Conservation (phyloP, 208 protist genomes). For the Leishmania aethiopica region DNA sequence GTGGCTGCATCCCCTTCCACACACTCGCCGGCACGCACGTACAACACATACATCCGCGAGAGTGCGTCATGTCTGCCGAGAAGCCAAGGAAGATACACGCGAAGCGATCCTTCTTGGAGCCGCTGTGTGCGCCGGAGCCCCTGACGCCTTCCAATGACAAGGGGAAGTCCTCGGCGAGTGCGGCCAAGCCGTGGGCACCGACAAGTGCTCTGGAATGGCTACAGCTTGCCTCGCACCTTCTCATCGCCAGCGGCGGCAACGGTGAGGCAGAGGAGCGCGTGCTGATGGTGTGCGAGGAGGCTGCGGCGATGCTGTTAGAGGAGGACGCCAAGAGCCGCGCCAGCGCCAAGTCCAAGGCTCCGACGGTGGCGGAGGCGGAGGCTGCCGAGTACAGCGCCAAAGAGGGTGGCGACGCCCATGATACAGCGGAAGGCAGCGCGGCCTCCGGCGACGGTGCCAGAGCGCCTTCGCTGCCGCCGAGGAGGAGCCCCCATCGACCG, state of each 20-base stretch:
- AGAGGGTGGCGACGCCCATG: slow-evolving; percentile 2
- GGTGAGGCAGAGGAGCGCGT: slow-evolving; percentile 29
- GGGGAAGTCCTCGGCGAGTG: slow-evolving; percentile 9
- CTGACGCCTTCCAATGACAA: neutral
- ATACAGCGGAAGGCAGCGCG: neutral
- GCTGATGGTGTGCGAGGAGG: slow-evolving; percentile 56
- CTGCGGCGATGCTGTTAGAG: slow-evolving; percentile 50
- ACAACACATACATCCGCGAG: neutral
- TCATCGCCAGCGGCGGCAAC: slow-evolving; percentile 26
- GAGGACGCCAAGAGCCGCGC: slow-evolving; percentile 30
- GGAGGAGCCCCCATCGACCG: slow-evolving; percentile 2
- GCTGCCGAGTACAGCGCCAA: slow-evolving; percentile 5
- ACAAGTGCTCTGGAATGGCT: slow-evolving; percentile 41
- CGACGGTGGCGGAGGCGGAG: slow-evolving; percentile 18
- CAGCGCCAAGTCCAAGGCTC: slow-evolving; percentile 6
- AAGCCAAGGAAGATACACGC: slow-evolving; percentile 2
- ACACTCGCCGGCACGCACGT: neutral
- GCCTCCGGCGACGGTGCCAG: neutral
- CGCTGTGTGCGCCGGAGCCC: slow-evolving; percentile 3
- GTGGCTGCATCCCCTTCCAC: neutral
- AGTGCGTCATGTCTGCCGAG: neutral
- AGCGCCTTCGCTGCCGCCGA: neutral
- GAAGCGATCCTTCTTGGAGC: slow-evolving; percentile 30
- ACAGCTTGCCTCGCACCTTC: slow-evolving; percentile 43
- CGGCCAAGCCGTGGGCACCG: slow-evolving; percentile 9